Conservation (phyloP, 805 yeast genomes). For the Lipomyces mesembrius region DNA sequence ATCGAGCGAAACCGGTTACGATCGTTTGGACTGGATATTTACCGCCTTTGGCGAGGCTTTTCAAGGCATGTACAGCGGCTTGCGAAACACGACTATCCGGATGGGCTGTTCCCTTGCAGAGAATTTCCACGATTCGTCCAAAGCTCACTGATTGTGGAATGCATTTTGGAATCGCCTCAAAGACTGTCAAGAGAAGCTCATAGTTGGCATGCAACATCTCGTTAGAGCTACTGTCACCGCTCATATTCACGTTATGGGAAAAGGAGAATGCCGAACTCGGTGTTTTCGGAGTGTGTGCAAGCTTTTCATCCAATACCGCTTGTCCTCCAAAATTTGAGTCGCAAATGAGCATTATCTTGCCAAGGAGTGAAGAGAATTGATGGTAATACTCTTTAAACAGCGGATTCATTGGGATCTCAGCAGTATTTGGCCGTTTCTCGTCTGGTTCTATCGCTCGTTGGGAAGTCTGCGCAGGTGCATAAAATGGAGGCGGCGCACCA, state of each 20-base stretch:
- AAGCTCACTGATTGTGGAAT: constrained; percentile 57
- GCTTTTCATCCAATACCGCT: constrained; percentile 47
- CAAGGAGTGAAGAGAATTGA: constrained; percentile 66
- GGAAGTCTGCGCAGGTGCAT: constrained; percentile 59
- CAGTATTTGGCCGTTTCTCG: constrained; percentile 3
- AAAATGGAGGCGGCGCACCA: constrained; percentile 64
- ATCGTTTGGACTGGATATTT: constrained; percentile 52
- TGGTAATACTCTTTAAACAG: constrained; percentile 57
- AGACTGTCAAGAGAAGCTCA: constrained; percentile 69
- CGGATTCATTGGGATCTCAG: constrained; percentile 17
- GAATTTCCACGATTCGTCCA: constrained; percentile 69
- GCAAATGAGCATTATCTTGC: constrained; percentile 58
- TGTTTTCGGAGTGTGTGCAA: constrained; percentile 25
- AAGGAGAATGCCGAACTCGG: constrained; percentile 27
- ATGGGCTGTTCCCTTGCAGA: constrained; percentile 78
- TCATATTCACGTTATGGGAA: not conserved
- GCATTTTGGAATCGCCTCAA: constrained; percentile 79
- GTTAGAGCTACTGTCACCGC: not conserved
- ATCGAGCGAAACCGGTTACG: constrained; percentile 74
- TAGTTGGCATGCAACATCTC: constrained; percentile 47
- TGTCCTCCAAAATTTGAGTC: constrained; percentile 64
- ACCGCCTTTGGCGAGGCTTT: constrained; percentile 67
- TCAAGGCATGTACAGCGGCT: constrained; percentile 68
- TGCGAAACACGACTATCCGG: constrained; percentile 62
- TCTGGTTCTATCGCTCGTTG: constrained; percentile 10